Conservation (phyloP, 345 rosid species). For the Arabidopsis suecica region DNA sequence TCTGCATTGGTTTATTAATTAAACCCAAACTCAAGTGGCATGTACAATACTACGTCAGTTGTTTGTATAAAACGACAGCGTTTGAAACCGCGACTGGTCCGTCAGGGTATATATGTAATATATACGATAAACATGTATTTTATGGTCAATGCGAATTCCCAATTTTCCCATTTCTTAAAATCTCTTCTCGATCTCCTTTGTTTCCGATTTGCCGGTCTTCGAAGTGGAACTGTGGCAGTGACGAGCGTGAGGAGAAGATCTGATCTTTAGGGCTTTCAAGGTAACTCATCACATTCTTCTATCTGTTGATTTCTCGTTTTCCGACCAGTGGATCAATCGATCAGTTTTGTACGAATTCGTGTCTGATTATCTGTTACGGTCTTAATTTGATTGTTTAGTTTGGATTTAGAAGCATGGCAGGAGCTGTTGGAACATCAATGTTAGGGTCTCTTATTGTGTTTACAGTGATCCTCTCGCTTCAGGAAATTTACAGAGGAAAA, state of each 20-base stretch:
- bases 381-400: constrained; percentile 16
- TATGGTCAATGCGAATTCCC: constrained; percentile 7
- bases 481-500: constrained; percentile 73
- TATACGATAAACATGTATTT: not conserved
- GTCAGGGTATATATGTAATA: constrained; percentile 29
- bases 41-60: not conserved
- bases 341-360: not conserved
- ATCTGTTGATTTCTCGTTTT: not conserved
- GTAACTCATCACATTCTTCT: constrained; percentile 12
- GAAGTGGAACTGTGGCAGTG: constrained; percentile 28
- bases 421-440: constrained; percentile 76
- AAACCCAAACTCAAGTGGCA: not conserved
- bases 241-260: constrained; percentile 30
- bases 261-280: constrained; percentile 20
- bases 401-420: constrained; percentile 59
- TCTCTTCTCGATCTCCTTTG: constrained; percentile 17
- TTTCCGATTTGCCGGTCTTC: constrained; percentile 7
- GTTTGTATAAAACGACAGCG: not conserved
- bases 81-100: not conserved
- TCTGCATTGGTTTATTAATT: not conserved
- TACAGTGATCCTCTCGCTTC: constrained; percentile 72
- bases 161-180: not conserved
- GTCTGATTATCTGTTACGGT: not conserved
- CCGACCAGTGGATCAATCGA: not conserved
- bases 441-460: constrained; percentile 65